Base-by-base conservation (phyloP, 345 rosid species). In the Lepidium didymum region DNA sequence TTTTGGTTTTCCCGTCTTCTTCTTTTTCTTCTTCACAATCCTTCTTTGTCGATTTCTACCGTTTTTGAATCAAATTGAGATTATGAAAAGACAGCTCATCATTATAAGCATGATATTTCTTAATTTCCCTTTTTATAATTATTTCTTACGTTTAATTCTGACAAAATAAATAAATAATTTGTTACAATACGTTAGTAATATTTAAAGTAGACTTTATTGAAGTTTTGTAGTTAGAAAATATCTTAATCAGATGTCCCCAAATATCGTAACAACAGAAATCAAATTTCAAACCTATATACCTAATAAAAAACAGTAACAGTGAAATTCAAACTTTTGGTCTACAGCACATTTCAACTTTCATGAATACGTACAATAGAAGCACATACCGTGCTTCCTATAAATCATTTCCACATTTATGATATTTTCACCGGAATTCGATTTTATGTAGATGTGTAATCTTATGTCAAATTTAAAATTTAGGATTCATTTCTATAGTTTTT, bases 1-100 rank as follows among this genome's bases (percentile, higher is more conserved):
- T 51, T 52, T 60, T 49, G 8, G 14, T 40, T 44, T 46, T 56
- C 44, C 49, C 42, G 7, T 15, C 46, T 45, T 38, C 58, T 25
- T 59, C 59, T 46, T 36, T 34, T 13, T 45, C 41, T 37, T 57
- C 56, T 27, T 31, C 64, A 29, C 33, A 29, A n/a, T 6, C 3
- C 3, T 50, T 34, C 18, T 72, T 64, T 40, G 54, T 73, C 55
- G 38, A 54, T 63, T 54, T 67, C 73, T 59, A 67, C 57, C 68
- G 73, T 67, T 74, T 27, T 74, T 60, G 25, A 40, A 73, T 57
- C 58, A 60, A 59, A 47, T 29, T 33, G 41, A 67, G 49, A 74
- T 52, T 51, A 36, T 38, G 62, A 52, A 61, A 52, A 36, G 72
- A 59, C 68, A 58, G 19, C 76, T 64, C 60, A 64, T 64, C 71